Conservation (phyloP, 257 asterid genomes). For the Ajuga chamaepitys region DNA sequence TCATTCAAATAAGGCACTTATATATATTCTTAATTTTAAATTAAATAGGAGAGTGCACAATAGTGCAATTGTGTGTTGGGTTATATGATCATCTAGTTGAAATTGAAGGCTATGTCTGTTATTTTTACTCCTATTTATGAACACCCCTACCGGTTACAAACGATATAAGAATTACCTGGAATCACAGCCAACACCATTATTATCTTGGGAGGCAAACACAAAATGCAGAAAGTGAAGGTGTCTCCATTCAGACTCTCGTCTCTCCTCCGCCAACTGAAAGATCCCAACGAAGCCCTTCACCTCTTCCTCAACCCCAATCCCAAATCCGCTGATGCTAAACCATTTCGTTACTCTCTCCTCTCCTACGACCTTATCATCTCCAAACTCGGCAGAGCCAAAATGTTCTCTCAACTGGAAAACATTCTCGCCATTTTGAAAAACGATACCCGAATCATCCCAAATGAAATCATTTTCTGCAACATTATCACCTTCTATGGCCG, state of each 20-base stretch:
- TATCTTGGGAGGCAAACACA: too few species aligned
- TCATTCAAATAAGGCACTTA: too few species aligned
- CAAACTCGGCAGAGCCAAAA: constrained; percentile 70
- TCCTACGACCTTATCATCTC: constrained; percentile 76
- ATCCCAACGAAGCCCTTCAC: constrained; percentile 55
- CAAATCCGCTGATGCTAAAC: constrained; percentile 29
- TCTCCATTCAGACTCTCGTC: constrained; percentile 72
- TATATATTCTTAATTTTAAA: too few species aligned
- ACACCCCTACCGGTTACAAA: too few species aligned
- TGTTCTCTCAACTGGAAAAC: constrained; percentile 59
- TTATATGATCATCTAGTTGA: too few species aligned
- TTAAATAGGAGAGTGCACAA: too few species aligned
- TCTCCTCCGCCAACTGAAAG: constrained; percentile 64
- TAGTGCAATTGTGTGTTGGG: too few species aligned
- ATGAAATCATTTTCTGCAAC: constrained; percentile 62
- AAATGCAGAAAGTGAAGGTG: constrained; percentile 46
- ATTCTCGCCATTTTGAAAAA: constrained; percentile 35
- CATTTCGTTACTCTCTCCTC: constrained; percentile 54
- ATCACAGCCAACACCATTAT: too few species aligned
- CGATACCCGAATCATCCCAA: constrained; percentile 43
- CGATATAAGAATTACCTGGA: too few species aligned
- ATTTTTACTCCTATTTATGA: too few species aligned
- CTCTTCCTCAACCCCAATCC: constrained; percentile 67
- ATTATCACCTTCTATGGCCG: constrained; percentile 55
- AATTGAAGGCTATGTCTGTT: too few species aligned